These are phyloP conservation scores for Cercophora samala DNA, from an alignment of 495 filamentous ascomycete species.

Conservation along the genomic window DNA sequence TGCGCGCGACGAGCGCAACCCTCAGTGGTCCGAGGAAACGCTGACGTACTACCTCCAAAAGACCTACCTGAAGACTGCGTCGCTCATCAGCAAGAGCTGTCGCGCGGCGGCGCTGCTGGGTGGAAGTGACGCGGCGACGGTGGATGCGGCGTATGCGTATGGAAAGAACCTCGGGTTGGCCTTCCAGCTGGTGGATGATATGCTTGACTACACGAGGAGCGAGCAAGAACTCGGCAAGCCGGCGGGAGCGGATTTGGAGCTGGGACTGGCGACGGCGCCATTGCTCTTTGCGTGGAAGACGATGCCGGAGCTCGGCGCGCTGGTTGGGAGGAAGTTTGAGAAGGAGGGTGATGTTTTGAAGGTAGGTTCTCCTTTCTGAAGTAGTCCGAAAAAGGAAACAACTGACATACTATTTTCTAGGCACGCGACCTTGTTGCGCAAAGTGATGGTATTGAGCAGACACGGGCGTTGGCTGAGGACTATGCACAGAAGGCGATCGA, in stretches of 20 bases:
- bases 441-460: conserved; percentile 87
- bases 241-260: conserved; percentile 86
- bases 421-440: conserved; percentile 77
- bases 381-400: conserved; percentile 4
- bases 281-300: conserved; percentile 94
- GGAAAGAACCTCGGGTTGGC: conserved; percentile 90
- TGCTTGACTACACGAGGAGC: conserved; percentile 91
- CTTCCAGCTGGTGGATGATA: conserved; percentile 97
- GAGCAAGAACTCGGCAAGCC: conserved; percentile 88
- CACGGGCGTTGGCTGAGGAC: conserved; percentile 79
- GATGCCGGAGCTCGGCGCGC: conserved; percentile 73
- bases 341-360: conserved; percentile 76
- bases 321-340: conserved; percentile 89
- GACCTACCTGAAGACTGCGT: conserved; percentile 95
- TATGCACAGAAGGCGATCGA: conserved; percentile 85
- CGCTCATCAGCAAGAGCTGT: conserved; percentile 92
- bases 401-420: conserved; percentile 43
- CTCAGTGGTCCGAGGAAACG: conserved; percentile 79
- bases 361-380: conserved; percentile 48
- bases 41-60: conserved; percentile 96
- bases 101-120: conserved; percentile 85
- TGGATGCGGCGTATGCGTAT: conserved; percentile 87
- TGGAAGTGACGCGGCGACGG: conserved; percentile 67
- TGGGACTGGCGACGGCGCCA: conserved; percentile 93
- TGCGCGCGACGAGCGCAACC: conserved; percentile 74